Evolutionary conservation across 1,139 yeast species (phyloP), one percentile per base, ranked within the genome.

Genomic region (Yamadazyma diddensiae): DNA sequence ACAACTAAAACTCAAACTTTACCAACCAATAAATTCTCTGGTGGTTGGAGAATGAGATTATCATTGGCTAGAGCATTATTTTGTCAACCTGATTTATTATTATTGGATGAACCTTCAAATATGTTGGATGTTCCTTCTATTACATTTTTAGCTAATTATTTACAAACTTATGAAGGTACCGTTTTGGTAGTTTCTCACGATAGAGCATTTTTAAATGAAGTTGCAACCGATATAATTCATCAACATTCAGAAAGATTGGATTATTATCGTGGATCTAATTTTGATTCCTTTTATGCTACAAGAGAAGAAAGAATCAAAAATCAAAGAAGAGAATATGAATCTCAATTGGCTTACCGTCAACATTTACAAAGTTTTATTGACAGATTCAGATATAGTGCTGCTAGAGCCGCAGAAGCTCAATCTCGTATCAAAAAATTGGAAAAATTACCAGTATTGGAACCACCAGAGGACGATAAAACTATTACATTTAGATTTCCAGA

Each of bases 1-100:
- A 82, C 95, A 30, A 78, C 79, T 43, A 95, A 85, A 52, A 76
- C 96, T 5, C 98, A 92, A 57, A 65, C 68, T 32, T 70, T 70
- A 38, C 80, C 96, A 15, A 88, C 97, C 8, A 90, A 87, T 49
- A 76, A 92, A 21, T 92, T 92, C 59, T 88, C 97, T 34, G 98
- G 98, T 76, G 98, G 98, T 79, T 92, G 98, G 98, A 82, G 98
- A 76, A 92, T 92, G 98, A 83, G 98, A 70, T 74, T 92, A 46
- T 86, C 97, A n/a, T 73, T 92, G 42, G 98, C 98, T 3, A 79
- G 98, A 65, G 98, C 98, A 0, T 74, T 92, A 57, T 92, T 92
- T 72, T 92, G 97, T 73, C 84, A 86, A 57, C 98, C 98, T 0
- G 98, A 94, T 59, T 71, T 92, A 46, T 70, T 92, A 47, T 68